Base-by-base conservation (phyloP, 164 flowering plant genomes). In the Tetrastigma voinierianum region DNA sequence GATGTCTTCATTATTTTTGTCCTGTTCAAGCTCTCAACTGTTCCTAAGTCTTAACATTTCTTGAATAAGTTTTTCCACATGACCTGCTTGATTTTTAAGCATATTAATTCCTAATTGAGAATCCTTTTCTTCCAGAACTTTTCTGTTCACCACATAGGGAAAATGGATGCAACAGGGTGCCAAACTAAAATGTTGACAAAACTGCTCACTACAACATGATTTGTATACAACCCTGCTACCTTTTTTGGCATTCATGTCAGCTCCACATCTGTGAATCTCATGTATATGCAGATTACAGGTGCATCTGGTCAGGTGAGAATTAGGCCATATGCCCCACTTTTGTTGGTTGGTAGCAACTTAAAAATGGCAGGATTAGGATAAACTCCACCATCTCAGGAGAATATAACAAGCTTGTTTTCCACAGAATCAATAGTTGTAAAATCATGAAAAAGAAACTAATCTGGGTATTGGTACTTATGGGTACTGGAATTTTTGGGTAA, bases 191-290 rank as follows among this genome's bases (percentile, higher is more conserved):
- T 85, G 69, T 47, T 82, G 63, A 79, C 88, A 1, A 46, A 87
- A 87, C 57, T 74, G 82, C 46, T 77, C 92, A 6, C 19, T 77
- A 15, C n/a, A 74, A 47, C 18, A 70, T 87, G 75, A 68, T 7
- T 7, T 9, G 68, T 87, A 21, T 57, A 76, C 66, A 87, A 85
- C 61, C 86, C 89, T 10, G 92, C 85, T 25, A 74, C 86, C 3
- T 85, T 83, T 65, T 87, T 82, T 20, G 88, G 91, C 56, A 78
- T 87, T 74, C 85, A 85, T 72, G 82, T 87, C 44, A 74, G 69
- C 69, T 70, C 86, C 7, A 9, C 64, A 0, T 67, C 81, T 21
- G 59, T 81, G 56, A 67, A 78, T 61, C 86, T 87, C 44, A 62
- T 72, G 66, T 85, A 71, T 56, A 76, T 71, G 0, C 57, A 74